These are phyloP conservation scores for Schwanniomyces vanrijiae DNA, from an alignment of 805 yeast species.

Conservation along the genomic window DNA sequence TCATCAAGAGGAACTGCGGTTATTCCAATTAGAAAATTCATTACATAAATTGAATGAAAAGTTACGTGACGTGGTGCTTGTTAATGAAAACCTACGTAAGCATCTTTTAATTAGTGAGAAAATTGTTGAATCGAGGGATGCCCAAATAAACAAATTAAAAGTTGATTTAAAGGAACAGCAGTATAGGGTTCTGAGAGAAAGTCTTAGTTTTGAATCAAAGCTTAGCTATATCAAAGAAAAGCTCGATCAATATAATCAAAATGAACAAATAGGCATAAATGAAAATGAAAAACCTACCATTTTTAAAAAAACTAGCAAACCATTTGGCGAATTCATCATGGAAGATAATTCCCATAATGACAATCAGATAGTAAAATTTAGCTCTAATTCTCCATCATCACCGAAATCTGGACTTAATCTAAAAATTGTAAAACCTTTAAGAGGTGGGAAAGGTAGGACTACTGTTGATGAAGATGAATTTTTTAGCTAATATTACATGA, in stretches of 20 bases:
- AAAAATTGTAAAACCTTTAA: conserved; percentile 60
- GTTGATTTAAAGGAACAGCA: conserved; percentile 51
- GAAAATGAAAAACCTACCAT: background rate
- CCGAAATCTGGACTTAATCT: conserved; percentile 53
- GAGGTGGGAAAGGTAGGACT: conserved; percentile 45
- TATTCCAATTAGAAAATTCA: conserved; percentile 56
- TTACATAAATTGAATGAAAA: conserved; percentile 57
- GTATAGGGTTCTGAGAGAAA: conserved; percentile 46
- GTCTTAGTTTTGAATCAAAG: conserved; percentile 48
- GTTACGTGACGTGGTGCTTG: conserved; percentile 60
- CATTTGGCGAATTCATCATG: background rate
- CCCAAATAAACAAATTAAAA: conserved; percentile 57
- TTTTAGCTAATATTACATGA: background rate
- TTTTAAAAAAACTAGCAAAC: background rate
- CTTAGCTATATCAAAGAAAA: conserved; percentile 18
- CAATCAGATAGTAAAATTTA: background rate
- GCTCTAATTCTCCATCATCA: conserved; percentile 11
- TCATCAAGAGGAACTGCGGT: conserved; percentile 47
- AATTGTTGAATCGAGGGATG: conserved; percentile 56
- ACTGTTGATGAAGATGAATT: background rate
- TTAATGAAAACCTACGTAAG: conserved; percentile 55
- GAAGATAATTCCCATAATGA: background rate
- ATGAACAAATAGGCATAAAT: background rate
- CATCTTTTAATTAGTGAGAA: conserved; percentile 57
- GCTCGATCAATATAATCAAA: conserved; percentile 1